These are phyloP conservation scores for Claviceps maximensis DNA, from an alignment of 2,329 filamentous ascomycete genomes.

Conservation along the genomic window DNA sequence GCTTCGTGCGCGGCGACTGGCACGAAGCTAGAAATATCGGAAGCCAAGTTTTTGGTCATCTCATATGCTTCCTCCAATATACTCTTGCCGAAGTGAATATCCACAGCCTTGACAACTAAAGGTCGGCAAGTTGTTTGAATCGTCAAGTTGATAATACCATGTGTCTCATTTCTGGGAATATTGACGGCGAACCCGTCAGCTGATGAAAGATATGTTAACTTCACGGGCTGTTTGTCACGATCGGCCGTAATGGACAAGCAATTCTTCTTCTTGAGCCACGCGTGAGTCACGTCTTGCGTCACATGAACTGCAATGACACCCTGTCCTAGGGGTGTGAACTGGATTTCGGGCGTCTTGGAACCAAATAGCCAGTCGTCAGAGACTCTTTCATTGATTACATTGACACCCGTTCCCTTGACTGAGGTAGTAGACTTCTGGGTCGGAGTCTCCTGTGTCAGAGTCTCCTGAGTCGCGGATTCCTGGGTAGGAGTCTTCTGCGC, in stretches of 20 bases:
- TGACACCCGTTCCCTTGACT: slow-evolving; percentile 14
- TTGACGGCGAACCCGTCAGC: slow-evolving; percentile 40
- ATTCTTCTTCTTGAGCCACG: slow-evolving; percentile 39
- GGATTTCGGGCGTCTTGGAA: slow-evolving; percentile 19
- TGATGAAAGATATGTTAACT: slow-evolving; percentile 33
- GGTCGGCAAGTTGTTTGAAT: slow-evolving; percentile 46
- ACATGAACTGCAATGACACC: slow-evolving; percentile 43
- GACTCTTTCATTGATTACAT: slow-evolving; percentile 16
- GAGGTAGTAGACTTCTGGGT: slow-evolving; percentile 4
- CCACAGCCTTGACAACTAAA: slow-evolving; percentile 47
- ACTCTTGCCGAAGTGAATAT: slow-evolving; percentile 43
- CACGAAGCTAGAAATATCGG: slow-evolving; percentile 26
- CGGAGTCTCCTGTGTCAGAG: neutral
- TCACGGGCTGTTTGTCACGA: slow-evolving; percentile 32
- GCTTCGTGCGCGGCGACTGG: slow-evolving; percentile 27
- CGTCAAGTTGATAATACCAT: slow-evolving; percentile 44
- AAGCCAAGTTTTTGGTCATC: slow-evolving; percentile 28
- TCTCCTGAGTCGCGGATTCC: neutral
- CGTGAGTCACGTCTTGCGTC: slow-evolving; percentile 33
- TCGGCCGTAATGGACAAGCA: slow-evolving; percentile 43
- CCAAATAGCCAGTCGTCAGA: slow-evolving; percentile 23
- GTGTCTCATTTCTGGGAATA: slow-evolving; percentile 39
- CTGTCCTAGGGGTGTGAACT: slow-evolving; percentile 21
- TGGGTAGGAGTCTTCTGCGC: neutral
- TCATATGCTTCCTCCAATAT: slow-evolving; percentile 31